These are phyloP conservation scores for Phalaenopsis hybrid DNA, from an alignment of 116 monocot genomes.

Conservation along the genomic window DNA sequence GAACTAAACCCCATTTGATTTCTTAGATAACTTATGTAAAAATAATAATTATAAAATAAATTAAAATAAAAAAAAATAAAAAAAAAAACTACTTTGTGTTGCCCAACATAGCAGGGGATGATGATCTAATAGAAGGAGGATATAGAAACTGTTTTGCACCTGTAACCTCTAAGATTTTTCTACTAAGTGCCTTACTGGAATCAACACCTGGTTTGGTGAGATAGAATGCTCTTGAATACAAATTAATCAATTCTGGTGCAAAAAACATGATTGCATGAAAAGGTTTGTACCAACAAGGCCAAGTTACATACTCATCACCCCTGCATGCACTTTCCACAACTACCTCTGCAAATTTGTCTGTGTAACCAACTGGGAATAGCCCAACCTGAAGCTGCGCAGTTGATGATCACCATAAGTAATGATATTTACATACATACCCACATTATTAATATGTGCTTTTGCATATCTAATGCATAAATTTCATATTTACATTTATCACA, in stretches of 20 bases:
- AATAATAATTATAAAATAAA: too few species aligned
- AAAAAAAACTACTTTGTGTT: too few species aligned
- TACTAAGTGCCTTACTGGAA: slow-evolving; percentile 16
- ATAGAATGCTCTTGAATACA: slow-evolving; percentile 30
- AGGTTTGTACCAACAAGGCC: slow-evolving; percentile 41
- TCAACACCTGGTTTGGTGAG: slow-evolving; percentile 14
- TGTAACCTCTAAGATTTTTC: slow-evolving; percentile 27
- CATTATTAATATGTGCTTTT: too few species aligned
- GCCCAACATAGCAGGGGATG: neutral
- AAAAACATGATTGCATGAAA: slow-evolving; percentile 30
- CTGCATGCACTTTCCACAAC: slow-evolving; percentile 34
- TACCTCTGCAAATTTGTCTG: slow-evolving; percentile 26
- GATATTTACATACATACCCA: too few species aligned
- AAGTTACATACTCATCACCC: slow-evolving; percentile 39
- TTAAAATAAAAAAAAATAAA: too few species aligned
- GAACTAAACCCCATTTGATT: too few species aligned
- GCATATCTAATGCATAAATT: too few species aligned
- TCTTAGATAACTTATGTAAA: too few species aligned
- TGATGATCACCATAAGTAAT: neutral
- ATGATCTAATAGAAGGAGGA: slow-evolving; percentile 29
- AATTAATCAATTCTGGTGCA: slow-evolving; percentile 27
- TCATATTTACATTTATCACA: too few species aligned
- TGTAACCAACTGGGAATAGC: slow-evolving; percentile 33
- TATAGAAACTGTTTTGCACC: slow-evolving; percentile 34
- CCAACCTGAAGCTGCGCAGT: slow-evolving; percentile 35